Evolutionary conservation across 2,329 filamentous ascomycete species (phyloP), one percentile per base, ranked within the genome.

Genomic region (Penicillium janthinellum): DNA sequence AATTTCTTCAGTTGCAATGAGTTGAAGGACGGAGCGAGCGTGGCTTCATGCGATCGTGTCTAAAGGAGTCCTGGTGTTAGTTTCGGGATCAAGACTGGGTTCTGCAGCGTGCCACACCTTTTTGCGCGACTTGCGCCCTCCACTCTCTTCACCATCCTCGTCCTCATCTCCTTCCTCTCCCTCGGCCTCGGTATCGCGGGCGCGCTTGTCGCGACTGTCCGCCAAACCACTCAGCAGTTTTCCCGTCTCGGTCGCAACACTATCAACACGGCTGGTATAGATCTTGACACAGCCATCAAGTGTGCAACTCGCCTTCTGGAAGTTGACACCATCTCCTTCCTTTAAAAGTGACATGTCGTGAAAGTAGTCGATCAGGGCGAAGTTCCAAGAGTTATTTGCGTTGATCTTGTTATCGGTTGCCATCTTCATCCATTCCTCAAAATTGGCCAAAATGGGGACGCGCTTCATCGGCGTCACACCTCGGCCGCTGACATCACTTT

Each of bases 341-440:
- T 96, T 96, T 50, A 99, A 82, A 45, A 99, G 81, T 1, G 92
- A 96, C 95, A 99, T 98, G 72, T 99, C 95, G 77, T 99, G 94
- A 72, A 99, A 99, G 78, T 99, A 99, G 77, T 99, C 95, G 73
- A 99, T 99, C 17, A 99, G 85, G n/a, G 95, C 95, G 79, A 99
- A 98, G 77, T 98, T 98, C 95, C 95, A 99, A 34, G 93, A 97
- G 77, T 99, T 99, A 60, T 90, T 88, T 51, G 95, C 94, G 75
- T 98, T 99, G 83, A 99, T 99, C 78, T 95, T 95, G 80, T 99
- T 99, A 81, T 99, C 95, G 15, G 95, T 98, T 2, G 95, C 95
- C 92, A 99, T 96, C 83, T 98, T 99, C 92, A 99, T 98, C 95
- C 94, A 98, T 75, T 99, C 95, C 76, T 99, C 95, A 70, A 98